Evolutionary conservation across 2,329 filamentous ascomycete genomes (phyloP), one percentile per base, ranked within the genome.

Genomic region (Arachnopeziza araneosa): DNA sequence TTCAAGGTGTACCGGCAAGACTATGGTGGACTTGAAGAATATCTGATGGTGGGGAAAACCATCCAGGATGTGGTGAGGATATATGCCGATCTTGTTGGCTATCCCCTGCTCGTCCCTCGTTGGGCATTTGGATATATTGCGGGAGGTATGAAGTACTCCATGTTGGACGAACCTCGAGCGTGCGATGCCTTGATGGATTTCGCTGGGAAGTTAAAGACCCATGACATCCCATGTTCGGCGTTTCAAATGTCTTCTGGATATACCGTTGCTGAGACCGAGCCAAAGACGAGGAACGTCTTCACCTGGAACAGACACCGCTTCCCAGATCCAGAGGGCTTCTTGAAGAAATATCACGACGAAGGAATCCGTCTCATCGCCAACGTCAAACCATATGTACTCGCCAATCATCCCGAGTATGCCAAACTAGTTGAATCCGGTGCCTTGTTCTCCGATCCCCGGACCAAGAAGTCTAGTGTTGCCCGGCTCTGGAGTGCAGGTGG

Each of bases 1-100:
- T 90, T 85, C 80, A 90, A 90, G 71, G 85, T 89, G 22, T 89
- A 89, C 67, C 81, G 87, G 8, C 88, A 91, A 72, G 85, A 88
- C 61, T 82, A 87, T 63, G 88, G 88, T 23, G 88, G 88, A 0
- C 76, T 91, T 0, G 88, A 91, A 69, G 82, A 90, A 73, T 90
- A 90, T 65, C 76, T 86, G 23, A 82, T 91, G 54, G 78, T 89
- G 1, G 88, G 87, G 14, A 79, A 79, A 66, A 90, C 85, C 0
- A 74, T 90, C 3, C 79, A 83, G 61, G 87, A 90, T 1, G 81
- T 90, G 0, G 84, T 91, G 0, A 77, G 75, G 1, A 79, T 80
- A 0, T 91, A 90, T 64, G 88, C 87, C 2, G 81, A 86, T 59
- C 73, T 91, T 0, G 85, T 87, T 0, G 88, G 87, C 0, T 87